Conservation (phyloP, 2,329 filamentous ascomycete genomes). For the Lasiodiplodia sp. region DNA sequence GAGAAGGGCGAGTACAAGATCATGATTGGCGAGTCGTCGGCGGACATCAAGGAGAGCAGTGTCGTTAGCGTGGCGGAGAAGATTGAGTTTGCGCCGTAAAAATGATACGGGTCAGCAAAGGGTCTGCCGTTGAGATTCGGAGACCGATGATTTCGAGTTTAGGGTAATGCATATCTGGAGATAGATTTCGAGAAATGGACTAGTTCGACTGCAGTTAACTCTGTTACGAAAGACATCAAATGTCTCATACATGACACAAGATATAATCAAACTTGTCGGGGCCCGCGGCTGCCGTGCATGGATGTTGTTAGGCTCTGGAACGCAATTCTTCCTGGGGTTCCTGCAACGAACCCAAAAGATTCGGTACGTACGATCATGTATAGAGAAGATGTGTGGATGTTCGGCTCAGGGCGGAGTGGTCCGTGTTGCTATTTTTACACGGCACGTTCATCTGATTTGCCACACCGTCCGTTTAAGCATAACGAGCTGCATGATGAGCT, state of each 20-base stretch:
- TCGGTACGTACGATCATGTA: not conserved
- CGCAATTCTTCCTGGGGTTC: not conserved
- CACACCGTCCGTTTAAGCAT: not conserved
- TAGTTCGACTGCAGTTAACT: not conserved
- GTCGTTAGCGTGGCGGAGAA: conserved; percentile 2
- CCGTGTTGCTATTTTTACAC: conserved; percentile 24
- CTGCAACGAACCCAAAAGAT: no score
- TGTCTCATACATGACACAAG: conserved; percentile 4
- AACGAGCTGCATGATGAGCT: not conserved
- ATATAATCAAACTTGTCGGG: not conserved
- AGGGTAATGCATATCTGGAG: no score
- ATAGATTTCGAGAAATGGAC: not conserved
- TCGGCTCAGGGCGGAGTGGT: not conserved
- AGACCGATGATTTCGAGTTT: not conserved
- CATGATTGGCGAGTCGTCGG: conserved; percentile 67
- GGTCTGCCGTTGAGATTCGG: not conserved
- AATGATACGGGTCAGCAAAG: not conserved
- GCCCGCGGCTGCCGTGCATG: not conserved
- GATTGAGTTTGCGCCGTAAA: conserved; percentile 15
- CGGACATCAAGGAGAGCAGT: conserved; percentile 47
- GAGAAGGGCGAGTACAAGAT: conserved; percentile 70
- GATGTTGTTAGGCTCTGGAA: not conserved
- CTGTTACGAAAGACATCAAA: not conserved
- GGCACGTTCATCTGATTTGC: not conserved
- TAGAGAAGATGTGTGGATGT: not conserved